Conservation (phyloP, 2,329 filamentous ascomycete species). For the Aureobasidium sp. region DNA sequence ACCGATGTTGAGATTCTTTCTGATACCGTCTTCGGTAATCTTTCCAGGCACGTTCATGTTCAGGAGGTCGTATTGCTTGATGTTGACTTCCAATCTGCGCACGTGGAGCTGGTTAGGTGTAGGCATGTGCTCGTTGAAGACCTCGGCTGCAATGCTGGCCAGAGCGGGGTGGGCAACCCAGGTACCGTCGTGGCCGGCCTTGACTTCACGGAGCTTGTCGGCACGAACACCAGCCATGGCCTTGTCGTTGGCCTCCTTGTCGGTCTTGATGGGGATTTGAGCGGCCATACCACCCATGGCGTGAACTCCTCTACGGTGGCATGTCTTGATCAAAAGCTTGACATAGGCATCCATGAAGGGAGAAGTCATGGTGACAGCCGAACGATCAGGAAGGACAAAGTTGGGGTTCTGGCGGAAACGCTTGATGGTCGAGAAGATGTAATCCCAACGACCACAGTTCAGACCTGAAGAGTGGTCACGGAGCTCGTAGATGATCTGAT, state of each 20-base stretch:
- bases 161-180: slow-evolving; percentile 97
- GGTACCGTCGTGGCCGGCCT: slow-evolving; percentile 90
- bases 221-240: slow-evolving; percentile 90
- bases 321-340: slow-evolving; percentile 95
- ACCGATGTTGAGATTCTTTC: slow-evolving; percentile 95
- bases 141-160: slow-evolving; percentile 74
- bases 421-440: slow-evolving; percentile 99
- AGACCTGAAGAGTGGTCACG: slow-evolving; percentile 92
- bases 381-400: slow-evolving; percentile 89
- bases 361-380: slow-evolving; percentile 89
- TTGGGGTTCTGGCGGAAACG: slow-evolving; percentile 93
- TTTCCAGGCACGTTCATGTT: slow-evolving; percentile 97
- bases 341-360: slow-evolving; percentile 99
- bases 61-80: slow-evolving; percentile 81
- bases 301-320: slow-evolving; percentile 93
- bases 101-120: slow-evolving; percentile 94
- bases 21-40: slow-evolving; percentile 89
- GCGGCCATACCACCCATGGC: slow-evolving; percentile 99
- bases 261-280: slow-evolving; percentile 97
- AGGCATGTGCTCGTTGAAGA: slow-evolving; percentile 99
- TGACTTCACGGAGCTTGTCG: slow-evolving; percentile 93
- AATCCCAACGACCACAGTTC: slow-evolving; percentile 99
- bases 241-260: slow-evolving; percentile 80
- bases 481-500: slow-evolving; percentile 90
- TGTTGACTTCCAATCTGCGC: slow-evolving; percentile 78